phyloP scores from a whole-genome alignment of 192 early-diverging fungal species.

The Pilaira anomala region DNA sequence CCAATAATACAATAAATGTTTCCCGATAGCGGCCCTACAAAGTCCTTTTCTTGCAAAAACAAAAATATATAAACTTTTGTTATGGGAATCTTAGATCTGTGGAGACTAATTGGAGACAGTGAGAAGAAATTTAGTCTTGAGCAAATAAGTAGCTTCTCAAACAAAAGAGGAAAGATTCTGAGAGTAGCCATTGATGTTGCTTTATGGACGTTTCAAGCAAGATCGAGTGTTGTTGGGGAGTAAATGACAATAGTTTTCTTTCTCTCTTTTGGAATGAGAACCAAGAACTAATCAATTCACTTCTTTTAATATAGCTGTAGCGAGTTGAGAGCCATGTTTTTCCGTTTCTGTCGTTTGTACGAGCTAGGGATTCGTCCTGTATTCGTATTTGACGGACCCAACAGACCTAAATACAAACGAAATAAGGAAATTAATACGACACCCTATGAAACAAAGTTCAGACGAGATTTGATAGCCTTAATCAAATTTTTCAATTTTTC shows the following conservation, averaged over 20 bases:
- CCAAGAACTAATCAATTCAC: not conserved
- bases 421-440: constrained; percentile 7
- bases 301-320: not conserved
- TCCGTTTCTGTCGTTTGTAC: constrained; percentile 21
- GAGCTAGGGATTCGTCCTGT: constrained; percentile 26
- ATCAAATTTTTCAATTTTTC: constrained; percentile 23
- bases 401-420: constrained; percentile 18
- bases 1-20: too few relatives aligned
- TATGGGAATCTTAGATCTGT: constrained; percentile 17
- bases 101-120: not conserved
- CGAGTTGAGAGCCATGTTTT: constrained; percentile 14
- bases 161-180: constrained; percentile 1
- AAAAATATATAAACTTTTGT: not conserved
- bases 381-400: constrained; percentile 34
- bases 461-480: not conserved
- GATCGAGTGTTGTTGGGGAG: not conserved
- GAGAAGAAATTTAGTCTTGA: constrained; percentile 5
- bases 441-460: not conserved
- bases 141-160: not conserved
- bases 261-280: not conserved
- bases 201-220: constrained; percentile 16
- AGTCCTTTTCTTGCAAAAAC: too few relatives aligned
- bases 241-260: not conserved
- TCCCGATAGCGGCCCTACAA: too few relatives aligned
- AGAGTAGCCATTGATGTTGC: constrained; percentile 27